phyloP scores from a whole-genome alignment of 2,329 filamentous ascomycete genomes.

The Paecilomyces formosus region DNA sequence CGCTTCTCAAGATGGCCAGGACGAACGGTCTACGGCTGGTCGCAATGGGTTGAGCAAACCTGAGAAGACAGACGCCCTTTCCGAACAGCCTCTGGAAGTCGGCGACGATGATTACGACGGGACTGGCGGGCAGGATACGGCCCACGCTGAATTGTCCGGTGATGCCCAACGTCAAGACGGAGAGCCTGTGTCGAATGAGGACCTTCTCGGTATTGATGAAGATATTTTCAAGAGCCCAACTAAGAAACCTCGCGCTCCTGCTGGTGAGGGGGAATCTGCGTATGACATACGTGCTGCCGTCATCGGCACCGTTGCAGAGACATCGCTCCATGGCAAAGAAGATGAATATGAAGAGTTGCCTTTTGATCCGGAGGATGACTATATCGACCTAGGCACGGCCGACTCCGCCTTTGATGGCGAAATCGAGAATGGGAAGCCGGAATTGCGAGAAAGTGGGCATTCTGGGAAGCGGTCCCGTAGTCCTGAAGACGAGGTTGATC shows the following conservation, averaged over 20 bases:
- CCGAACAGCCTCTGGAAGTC: conserved; percentile 9
- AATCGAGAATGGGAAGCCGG: conserved; percentile 10
- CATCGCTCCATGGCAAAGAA: neutral
- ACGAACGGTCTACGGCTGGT: neutral
- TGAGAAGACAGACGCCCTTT: conserved; percentile 6
- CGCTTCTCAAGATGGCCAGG: neutral
- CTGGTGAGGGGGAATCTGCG: conserved; percentile 8
- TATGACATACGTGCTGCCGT: conserved; percentile 11
- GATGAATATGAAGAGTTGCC: conserved; percentile 17
- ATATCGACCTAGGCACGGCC: conserved; percentile 26
- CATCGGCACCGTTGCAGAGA: conserved; percentile 1
- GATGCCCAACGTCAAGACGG: conserved; percentile 3
- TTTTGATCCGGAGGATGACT: conserved; percentile 30
- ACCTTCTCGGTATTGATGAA: conserved; percentile 24
- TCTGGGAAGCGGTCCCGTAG: conserved; percentile 28
- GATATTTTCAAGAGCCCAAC: conserved; percentile 22
- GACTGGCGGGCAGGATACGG: conserved; percentile 5
- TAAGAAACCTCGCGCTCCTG: conserved; percentile 5
- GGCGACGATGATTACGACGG: conserved; percentile 8
- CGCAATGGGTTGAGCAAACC: conserved; percentile 6
- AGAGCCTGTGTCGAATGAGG: conserved; percentile 13
- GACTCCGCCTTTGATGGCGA: conserved; percentile 16
- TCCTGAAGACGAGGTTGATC: conserved; percentile 25
- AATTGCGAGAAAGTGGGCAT: conserved; percentile 9
- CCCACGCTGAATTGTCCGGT: neutral